Evolutionary conservation across 768 basidiomycete species (phyloP).

Genomic region (Tricholoma flavovirens): DNA sequence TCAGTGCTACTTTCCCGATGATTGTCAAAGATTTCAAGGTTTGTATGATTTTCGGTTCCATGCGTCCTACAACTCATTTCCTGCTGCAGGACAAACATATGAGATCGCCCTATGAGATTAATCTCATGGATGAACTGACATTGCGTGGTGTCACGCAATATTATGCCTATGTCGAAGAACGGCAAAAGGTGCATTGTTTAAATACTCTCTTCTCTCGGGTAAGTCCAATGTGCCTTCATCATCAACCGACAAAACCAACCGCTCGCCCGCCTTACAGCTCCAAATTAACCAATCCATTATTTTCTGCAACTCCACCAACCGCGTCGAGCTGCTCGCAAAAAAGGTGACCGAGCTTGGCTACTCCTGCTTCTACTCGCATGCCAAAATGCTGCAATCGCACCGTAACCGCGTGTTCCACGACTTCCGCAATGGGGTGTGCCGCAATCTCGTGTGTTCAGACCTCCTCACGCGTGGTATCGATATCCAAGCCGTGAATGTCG

Average conservation of each 20-base stretch:
- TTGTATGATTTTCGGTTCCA: constrained; percentile 7
- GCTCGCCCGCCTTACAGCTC: constrained; percentile 45
- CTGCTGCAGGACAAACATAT: constrained; percentile 84
- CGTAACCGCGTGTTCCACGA: constrained; percentile 99
- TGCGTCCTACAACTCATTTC: constrained; percentile 7
- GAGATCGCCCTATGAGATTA: constrained; percentile 93
- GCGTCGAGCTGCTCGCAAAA: constrained; percentile 97
- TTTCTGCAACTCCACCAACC: constrained; percentile 99
- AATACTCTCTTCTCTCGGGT: constrained; percentile 99
- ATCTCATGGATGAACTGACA: constrained; percentile 99
- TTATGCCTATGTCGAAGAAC: constrained; percentile 98
- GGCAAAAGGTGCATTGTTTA: constrained; percentile 98
- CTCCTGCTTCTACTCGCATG: constrained; percentile 99
- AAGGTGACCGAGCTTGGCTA: constrained; percentile 99
- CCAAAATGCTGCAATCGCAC: constrained; percentile 98
- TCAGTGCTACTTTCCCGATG: constrained; percentile 98
- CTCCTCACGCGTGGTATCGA: constrained; percentile 98
- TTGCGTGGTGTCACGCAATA: constrained; percentile 98
- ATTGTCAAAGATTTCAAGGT: constrained; percentile 99
- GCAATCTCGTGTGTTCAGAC: constrained; percentile 97
- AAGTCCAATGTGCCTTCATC: constrained; percentile 9
- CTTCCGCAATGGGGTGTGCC: constrained; percentile 96
- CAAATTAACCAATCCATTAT: constrained; percentile 99
- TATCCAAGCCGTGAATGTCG: constrained; percentile 99
- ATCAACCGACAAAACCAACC: background rate